Percentiles rank a stretch among this genome's conserved stretches.
Conservation (phyloP, 495 filamentous ascomycete species). For the Cetradonia linearis region DNA sequence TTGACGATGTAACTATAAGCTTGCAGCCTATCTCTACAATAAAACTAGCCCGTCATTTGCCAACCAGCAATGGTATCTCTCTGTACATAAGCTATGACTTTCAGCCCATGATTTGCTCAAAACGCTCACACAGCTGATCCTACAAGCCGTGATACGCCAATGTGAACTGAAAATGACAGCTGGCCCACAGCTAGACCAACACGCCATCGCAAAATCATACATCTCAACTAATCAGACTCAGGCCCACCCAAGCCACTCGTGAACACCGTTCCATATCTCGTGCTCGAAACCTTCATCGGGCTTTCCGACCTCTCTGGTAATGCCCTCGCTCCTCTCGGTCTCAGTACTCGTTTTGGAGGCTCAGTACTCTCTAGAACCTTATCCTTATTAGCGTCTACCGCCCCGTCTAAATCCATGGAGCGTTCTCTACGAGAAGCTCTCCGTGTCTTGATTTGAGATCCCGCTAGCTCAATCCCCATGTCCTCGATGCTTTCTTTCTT, state of each 20-base stretch:
- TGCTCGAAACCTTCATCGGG: constrained; percentile 1
- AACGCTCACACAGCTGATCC: neutral
- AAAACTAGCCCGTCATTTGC: neutral
- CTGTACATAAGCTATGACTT: neutral
- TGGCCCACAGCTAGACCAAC: neutral
- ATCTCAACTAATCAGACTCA: neutral
- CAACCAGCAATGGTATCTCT: neutral
- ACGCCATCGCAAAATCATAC: neutral
- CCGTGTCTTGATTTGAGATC: constrained; percentile 28
- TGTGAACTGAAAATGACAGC: too few species aligned
- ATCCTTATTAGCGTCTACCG: constrained; percentile 30
- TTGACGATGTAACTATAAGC: too few species aligned
- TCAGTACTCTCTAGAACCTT: constrained; percentile 12
- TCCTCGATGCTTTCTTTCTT: constrained; percentile 30
- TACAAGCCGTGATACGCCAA: neutral
- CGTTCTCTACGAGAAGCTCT: constrained; percentile 7
- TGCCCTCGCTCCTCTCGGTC: constrained; percentile 9
- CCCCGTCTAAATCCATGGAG: constrained; percentile 18
- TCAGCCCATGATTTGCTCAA: neutral
- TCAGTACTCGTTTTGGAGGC: constrained; percentile 13
- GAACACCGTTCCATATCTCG: constrained; percentile 20
- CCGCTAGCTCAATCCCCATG: constrained; percentile 28
- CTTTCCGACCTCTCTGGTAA: constrained; percentile 10
- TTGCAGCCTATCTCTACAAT: neutral
- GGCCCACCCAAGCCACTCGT: constrained; percentile 26